Percentiles rank a stretch among this genome's conserved stretches.
These are phyloP conservation scores for Fabrea salina DNA, from an alignment of 169 alveolate species.

Conservation along the genomic window DNA sequence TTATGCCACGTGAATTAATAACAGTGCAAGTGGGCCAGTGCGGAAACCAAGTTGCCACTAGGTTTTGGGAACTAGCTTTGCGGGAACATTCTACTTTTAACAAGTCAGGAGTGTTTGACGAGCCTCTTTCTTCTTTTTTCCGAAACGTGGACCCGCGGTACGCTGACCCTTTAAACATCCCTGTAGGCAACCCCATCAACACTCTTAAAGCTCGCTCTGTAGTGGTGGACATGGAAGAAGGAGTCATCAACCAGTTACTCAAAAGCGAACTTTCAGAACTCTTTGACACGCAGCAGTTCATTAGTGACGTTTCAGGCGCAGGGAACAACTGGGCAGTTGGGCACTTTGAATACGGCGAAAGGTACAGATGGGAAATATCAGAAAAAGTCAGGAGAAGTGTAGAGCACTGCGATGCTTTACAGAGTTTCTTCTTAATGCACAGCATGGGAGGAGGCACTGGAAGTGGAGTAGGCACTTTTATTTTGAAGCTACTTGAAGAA, in stretches of 20 bases:
- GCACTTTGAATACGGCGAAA: conserved; percentile 83
- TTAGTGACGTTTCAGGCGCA: conserved; percentile 95
- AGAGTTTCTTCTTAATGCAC: conserved; percentile 93
- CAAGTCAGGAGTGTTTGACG: conserved; percentile 73
- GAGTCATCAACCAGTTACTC: conserved; percentile 91
- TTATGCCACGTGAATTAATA: conserved; percentile 91
- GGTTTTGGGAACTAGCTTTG: conserved; percentile 90
- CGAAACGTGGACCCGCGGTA: conserved; percentile 69
- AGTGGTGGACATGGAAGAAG: conserved; percentile 96
- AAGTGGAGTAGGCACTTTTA: conserved; percentile 95
- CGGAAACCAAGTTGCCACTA: conserved; percentile 91
- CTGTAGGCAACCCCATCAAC: conserved; percentile 58
- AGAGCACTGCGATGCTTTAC: conserved; percentile 92
- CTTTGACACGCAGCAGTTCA: conserved; percentile 88
- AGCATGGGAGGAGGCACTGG: conserved; percentile 99
- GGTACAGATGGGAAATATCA: conserved; percentile 82
- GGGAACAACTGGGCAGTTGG: conserved; percentile 97
- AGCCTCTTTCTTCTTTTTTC: conserved; percentile 78
- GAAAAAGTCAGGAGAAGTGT: conserved; percentile 86
- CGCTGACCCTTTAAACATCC: conserved; percentile 61
- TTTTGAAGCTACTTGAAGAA: conserved; percentile 82
- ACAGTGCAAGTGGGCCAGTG: conserved; percentile 92
- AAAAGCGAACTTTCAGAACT: conserved; percentile 88
- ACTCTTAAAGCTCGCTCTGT: conserved; percentile 89
- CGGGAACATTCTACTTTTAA: conserved; percentile 81